Conservation (phyloP, 352 stramenopile species). For the Globisporangium canariense region DNA sequence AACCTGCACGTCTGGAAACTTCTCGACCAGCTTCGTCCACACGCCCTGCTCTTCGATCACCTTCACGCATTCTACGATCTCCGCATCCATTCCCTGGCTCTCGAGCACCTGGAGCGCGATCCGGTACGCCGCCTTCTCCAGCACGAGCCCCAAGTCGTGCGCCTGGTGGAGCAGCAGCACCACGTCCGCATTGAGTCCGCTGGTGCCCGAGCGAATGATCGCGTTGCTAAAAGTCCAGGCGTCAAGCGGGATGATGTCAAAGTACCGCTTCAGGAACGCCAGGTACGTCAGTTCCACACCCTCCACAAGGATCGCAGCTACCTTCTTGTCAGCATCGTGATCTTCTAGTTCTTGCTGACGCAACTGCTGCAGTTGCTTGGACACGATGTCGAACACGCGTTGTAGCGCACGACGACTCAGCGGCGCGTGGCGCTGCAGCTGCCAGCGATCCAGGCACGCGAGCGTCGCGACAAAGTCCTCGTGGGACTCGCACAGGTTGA, state of each 20-base stretch:
- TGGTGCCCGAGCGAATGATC: slow-evolving; percentile 51
- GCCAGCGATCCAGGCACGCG: slow-evolving; percentile 57
- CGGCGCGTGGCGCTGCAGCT: slow-evolving; percentile 29
- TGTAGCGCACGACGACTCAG: slow-evolving; percentile 49
- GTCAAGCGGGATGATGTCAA: slow-evolving; percentile 40
- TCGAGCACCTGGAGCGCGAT: slow-evolving; percentile 42
- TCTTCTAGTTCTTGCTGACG: slow-evolving; percentile 13
- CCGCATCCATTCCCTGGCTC: slow-evolving; percentile 20
- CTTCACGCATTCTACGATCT: slow-evolving; percentile 29
- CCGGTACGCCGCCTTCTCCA: slow-evolving; percentile 50
- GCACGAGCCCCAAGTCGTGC: slow-evolving; percentile 23
- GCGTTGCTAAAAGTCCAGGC: slow-evolving; percentile 49
- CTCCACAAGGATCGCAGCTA: slow-evolving; percentile 30
- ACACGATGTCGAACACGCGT: slow-evolving; percentile 60
- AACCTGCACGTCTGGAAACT: slow-evolving; percentile 30
- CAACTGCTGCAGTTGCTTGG: slow-evolving; percentile 43
- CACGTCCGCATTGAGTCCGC: slow-evolving; percentile 39
- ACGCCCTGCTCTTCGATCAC: slow-evolving; percentile 25
- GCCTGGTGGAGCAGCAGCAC: slow-evolving; percentile 41
- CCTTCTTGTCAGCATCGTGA: background rate
- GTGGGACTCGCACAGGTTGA: slow-evolving; percentile 71
- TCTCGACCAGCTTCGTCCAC: slow-evolving; percentile 32
- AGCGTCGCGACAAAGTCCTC: slow-evolving; percentile 59
- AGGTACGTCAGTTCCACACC: slow-evolving; percentile 53
- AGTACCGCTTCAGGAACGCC: slow-evolving; percentile 51